Evolutionary conservation across 2,329 filamentous ascomycete genomes (phyloP).

Genomic region (Neopestalotiopsis sp.): DNA sequence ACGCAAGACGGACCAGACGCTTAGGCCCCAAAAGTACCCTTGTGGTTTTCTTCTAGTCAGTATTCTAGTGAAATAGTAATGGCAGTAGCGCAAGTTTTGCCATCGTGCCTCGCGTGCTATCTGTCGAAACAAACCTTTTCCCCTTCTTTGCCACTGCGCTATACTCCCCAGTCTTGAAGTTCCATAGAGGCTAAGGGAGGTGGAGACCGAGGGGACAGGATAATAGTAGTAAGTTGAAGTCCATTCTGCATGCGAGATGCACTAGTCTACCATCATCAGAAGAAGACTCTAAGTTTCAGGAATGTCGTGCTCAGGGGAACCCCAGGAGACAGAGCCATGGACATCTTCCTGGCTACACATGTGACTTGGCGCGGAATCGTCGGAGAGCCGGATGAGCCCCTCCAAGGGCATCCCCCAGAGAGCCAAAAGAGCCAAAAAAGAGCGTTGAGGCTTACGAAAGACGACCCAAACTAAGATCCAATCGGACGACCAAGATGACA

Average conservation of each 20-base stretch:
- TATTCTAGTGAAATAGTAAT: neutral
- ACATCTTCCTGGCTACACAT: no score
- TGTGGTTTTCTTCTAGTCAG: neutral
- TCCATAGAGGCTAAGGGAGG: neutral
- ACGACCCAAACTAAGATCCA: no score
- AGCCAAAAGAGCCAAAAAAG: no score
- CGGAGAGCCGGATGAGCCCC: neutral
- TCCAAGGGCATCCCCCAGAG: no score
- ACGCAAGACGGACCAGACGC: neutral
- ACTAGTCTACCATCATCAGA: neutral
- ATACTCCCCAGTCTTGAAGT: neutral
- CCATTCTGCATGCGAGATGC: neutral
- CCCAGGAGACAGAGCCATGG: neutral
- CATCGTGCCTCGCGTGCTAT: neutral
- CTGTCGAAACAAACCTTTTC: neutral
- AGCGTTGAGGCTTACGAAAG: no score
- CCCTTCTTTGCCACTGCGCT: neutral
- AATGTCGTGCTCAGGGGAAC: neutral
- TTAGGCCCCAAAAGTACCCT: neutral
- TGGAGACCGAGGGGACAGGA: neutral
- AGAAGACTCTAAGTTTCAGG: neutral
- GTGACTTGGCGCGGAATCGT: neutral
- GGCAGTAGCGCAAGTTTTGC: neutral
- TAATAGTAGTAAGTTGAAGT: neutral
- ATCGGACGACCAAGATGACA: no score